Conservation (phyloP, 208 protist genomes). For the Entamoeba nuttalli region DNA sequence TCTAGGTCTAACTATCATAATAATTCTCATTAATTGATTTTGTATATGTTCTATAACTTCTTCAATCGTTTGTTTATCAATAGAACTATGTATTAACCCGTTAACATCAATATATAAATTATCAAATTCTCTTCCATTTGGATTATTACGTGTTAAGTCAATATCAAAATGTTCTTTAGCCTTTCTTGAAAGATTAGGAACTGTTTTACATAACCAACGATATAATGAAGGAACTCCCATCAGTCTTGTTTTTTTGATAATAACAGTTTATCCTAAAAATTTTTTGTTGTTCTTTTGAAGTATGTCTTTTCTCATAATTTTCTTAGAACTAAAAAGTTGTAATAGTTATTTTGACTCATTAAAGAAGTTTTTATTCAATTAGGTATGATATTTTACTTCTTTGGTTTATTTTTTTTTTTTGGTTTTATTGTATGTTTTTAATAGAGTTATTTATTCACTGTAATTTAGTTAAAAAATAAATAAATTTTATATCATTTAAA, state of each 20-base stretch:
- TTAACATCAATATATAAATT: slow-evolving; percentile 54
- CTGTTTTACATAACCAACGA: background rate
- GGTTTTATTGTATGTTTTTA: too few species aligned
- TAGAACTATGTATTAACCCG: slow-evolving; percentile 95
- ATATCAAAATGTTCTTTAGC: background rate
- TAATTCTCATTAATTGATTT: slow-evolving; percentile 79
- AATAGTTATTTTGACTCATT: too few species aligned
- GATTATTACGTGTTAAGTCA: background rate
- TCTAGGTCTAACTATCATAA: slow-evolving; percentile 71
- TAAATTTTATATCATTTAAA: too few species aligned
- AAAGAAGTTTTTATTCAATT: too few species aligned
- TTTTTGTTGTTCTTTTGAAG: too few species aligned
- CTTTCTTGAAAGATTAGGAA: background rate
- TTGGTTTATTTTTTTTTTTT: too few species aligned
- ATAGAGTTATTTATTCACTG: too few species aligned
- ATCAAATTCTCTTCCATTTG: background rate
- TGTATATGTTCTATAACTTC: slow-evolving; percentile 82
- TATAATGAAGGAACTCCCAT: slow-evolving; percentile 15
- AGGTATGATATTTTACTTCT: too few species aligned
- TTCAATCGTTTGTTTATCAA: slow-evolving; percentile 80
- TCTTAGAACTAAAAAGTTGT: too few species aligned
- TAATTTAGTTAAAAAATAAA: too few species aligned
- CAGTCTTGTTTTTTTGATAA: slow-evolving; percentile 5
- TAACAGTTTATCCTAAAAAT: too few species aligned
- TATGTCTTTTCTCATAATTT: too few species aligned